A percentile compares a stretch with the other conserved stretches of the same genome.
These are phyloP conservation scores for Carex arenaria DNA, from an alignment of 202 grass and related monocot species.

Conservation along the genomic window DNA sequence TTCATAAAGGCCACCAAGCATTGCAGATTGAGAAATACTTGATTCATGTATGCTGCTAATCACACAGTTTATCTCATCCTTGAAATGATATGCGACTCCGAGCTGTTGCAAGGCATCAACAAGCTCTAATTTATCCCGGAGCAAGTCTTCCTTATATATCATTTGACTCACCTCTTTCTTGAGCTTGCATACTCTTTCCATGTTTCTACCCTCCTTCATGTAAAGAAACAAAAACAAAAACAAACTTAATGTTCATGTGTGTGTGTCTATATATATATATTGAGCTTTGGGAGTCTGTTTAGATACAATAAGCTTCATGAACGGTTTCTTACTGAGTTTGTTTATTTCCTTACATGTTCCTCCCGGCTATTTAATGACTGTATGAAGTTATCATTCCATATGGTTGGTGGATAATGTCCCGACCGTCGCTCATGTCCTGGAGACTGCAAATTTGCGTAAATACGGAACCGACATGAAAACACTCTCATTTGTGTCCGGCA, in stretches of 20 bases:
- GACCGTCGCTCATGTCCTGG: background rate
- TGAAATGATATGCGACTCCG: constrained; percentile 10
- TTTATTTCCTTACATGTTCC: background rate
- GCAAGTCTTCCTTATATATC: background rate
- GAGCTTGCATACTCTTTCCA: background rate
- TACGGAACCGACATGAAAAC: background rate
- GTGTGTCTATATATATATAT: too few species aligned
- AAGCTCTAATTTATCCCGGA: constrained; percentile 13
- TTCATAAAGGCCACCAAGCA: background rate
- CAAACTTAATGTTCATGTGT: too few species aligned
- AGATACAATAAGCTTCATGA: too few species aligned
- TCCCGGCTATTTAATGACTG: background rate
- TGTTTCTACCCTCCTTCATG: background rate
- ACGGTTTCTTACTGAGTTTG: too few species aligned
- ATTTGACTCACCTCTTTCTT: constrained; percentile 11
- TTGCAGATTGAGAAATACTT: background rate
- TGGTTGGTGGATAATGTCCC: background rate
- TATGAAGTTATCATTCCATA: constrained; percentile 2
- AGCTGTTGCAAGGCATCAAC: constrained; percentile 19
- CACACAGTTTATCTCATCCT: background rate
- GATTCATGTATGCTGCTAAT: background rate
- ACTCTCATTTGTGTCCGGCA: background rate
- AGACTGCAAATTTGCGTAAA: background rate
- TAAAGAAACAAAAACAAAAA: background rate
- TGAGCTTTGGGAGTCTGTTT: too few species aligned